Evolutionary conservation across 2,329 filamentous ascomycete species (phyloP), one percentile per base, ranked within the genome.

Genomic region (Aspergillus pseudoterreus): DNA sequence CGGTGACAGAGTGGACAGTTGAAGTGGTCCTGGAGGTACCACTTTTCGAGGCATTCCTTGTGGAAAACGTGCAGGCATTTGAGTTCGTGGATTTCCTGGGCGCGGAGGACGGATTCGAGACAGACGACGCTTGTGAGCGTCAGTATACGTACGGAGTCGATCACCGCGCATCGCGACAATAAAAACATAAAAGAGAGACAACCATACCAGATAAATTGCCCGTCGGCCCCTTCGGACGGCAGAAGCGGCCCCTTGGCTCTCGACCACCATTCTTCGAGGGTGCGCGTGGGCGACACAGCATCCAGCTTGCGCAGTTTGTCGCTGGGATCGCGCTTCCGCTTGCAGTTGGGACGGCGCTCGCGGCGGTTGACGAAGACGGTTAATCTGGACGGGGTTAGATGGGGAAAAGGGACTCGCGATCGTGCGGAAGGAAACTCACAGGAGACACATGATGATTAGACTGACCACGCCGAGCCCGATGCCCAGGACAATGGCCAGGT

Each of bases 11-110:
- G 58, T 15, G 69, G 70, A 43, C 70, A 72, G 42, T 70, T 69
- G 49, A 63, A 71, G 43, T 72, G 70, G 55, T 70, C 64, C 11
- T 68, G 62, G 36, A 72, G 56, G 48, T 68, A 72, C 70, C 70
- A 72, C 52, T 67, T 70, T 38, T 72, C 70, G 21, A 72, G 54
- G 47, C 70, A 72, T 47, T 71, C 69, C 21, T 65, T 63, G 50
- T 72, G 70, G 48, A 72, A 72, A 15, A 72, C 68, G 48, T 72
- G 70, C 51, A 69, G 56, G 46, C 70, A 72, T 49, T 65, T 67
- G 47, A 72, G 53, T 48, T 72, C 68, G 22, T 67, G 65, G 46
- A 72, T 71, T 30, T 71, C 63, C 27, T 72, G 65, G 4, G 57
- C 57, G 32, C 60, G 67, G 11, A 62, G 58, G 32, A 72, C 70